These are phyloP conservation scores for Diaporthe amygdali DNA, from an alignment of 2,329 filamentous ascomycete genomes.

Conservation along the genomic window DNA sequence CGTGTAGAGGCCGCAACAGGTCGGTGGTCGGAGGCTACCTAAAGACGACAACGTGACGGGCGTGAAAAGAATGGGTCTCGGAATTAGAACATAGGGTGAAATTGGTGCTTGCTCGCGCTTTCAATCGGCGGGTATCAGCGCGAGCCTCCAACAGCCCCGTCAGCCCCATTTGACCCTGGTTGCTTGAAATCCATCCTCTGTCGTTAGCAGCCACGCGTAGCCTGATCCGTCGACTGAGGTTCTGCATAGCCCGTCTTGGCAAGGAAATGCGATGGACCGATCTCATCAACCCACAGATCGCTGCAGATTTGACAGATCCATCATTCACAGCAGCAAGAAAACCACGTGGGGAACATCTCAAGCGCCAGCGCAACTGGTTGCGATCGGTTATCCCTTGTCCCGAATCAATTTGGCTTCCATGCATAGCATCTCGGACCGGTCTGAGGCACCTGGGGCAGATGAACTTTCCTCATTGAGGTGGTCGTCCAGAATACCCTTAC, in stretches of 20 bases:
- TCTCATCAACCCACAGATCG: background rate
- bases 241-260: background rate
- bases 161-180: background rate
- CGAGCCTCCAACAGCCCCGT: background rate
- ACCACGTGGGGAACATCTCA: background rate
- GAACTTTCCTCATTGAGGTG: background rate
- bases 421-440: background rate
- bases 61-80: background rate
- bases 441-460: background rate
- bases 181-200: background rate
- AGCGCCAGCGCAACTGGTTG: background rate
- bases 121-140: background rate
- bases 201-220: no score
- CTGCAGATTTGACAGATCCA: background rate
- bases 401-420: background rate
- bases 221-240: background rate
- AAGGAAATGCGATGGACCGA: no score
- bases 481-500: background rate
- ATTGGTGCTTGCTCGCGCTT: background rate
- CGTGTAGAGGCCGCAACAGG: background rate
- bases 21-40: background rate
- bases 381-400: background rate
- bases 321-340: background rate
- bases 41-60: background rate
- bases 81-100: background rate